Evolutionary conservation across 192 early-diverging fungal genomes (phyloP).

Genomic region (Umbelopsis isabellina): DNA sequence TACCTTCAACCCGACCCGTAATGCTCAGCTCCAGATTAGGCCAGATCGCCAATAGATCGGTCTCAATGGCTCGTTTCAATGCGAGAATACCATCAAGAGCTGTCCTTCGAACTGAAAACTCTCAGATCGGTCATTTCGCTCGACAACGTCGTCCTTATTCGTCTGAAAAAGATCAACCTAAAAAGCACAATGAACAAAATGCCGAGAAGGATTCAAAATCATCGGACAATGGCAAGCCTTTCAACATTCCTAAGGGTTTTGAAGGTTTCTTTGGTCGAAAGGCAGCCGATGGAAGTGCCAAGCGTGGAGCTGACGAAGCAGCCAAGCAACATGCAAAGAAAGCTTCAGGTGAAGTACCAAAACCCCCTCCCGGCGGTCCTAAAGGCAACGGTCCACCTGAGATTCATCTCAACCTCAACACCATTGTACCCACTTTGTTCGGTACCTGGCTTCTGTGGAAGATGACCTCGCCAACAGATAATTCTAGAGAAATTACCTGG

Average conservation of each 20-base stretch:
- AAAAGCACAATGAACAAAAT: constrained; percentile 12
- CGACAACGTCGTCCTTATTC: constrained; percentile 4
- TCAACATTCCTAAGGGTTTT: constrained; percentile 67
- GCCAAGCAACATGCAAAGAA: constrained; percentile 29
- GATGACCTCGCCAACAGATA: constrained; percentile 42
- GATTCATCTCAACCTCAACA: constrained; percentile 46
- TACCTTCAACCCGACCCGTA: not conserved
- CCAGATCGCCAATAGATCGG: constrained; percentile 23
- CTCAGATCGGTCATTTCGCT: not conserved
- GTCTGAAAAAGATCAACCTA: constrained; percentile 17
- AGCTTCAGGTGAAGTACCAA: constrained; percentile 28
- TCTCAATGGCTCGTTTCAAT: constrained; percentile 7
- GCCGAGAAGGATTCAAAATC: constrained; percentile 27
- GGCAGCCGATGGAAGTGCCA: constrained; percentile 33
- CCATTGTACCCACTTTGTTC: constrained; percentile 46
- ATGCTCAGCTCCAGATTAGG: constrained; percentile 20
- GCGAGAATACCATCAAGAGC: constrained; percentile 11
- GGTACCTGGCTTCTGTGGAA: constrained; percentile 52
- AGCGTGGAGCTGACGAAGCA: constrained; percentile 39
- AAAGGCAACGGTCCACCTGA: constrained; percentile 32
- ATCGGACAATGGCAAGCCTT: constrained; percentile 27
- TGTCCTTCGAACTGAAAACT: not conserved
- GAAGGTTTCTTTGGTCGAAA: constrained; percentile 70
- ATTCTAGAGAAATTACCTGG: constrained; percentile 77
- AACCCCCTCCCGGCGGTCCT: constrained; percentile 13